Evolutionary conservation across 1,284 basidiomycete genomes (phyloP).

Genomic region (Irpex lacteus): DNA sequence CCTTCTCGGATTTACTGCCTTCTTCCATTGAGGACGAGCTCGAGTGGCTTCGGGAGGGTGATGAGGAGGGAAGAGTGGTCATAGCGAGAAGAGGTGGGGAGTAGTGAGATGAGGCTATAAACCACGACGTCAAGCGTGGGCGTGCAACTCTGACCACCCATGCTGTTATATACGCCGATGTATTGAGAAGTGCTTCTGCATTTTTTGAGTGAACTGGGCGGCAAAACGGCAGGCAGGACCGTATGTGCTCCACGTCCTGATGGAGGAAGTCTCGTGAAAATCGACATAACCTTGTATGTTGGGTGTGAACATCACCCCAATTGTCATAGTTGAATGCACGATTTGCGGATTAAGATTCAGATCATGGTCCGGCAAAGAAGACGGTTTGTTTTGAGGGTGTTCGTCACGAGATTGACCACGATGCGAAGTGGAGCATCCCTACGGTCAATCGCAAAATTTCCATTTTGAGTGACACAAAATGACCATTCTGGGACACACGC

Average conservation of each 20-base stretch:
- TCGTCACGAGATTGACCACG: background rate
- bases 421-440: background rate
- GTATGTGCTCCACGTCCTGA: background rate
- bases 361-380: background rate
- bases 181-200: background rate
- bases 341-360: background rate
- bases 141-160: background rate
- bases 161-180: background rate
- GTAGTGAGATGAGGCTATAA: background rate
- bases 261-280: background rate
- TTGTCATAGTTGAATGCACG: background rate
- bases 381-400: background rate
- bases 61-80: background rate
- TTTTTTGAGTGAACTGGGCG: background rate
- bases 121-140: background rate
- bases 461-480: background rate
- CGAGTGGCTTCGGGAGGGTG: background rate
- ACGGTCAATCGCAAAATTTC: background rate
- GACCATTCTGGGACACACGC: background rate
- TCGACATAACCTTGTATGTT: background rate
- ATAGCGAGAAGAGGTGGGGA: background rate
- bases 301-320: background rate
- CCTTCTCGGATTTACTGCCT: constrained; percentile 6
- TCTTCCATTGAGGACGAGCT: constrained; percentile 7
- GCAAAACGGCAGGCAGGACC: background rate